phyloP scores from a whole-genome alignment of 2,329 filamentous ascomycete species.

The Didymosphaeria variabile region DNA sequence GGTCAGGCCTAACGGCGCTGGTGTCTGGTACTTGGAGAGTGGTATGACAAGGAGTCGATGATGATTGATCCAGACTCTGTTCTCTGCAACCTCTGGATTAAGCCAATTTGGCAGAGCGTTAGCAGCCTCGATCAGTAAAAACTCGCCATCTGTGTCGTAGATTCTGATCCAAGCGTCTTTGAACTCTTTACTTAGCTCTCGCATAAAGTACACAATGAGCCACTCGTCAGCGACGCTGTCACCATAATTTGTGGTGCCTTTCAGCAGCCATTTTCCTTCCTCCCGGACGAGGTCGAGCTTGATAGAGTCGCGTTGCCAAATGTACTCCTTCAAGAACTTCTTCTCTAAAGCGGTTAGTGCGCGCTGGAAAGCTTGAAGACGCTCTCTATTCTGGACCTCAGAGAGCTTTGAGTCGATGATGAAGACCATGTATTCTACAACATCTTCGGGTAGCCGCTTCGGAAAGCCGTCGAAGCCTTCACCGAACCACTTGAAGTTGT shows the following conservation, averaged over 20 bases:
- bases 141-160: conserved; percentile 91
- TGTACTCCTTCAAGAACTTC: conserved; percentile 79
- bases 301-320: conserved; percentile 92
- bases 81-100: conserved; percentile 86
- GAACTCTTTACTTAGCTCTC: conserved; percentile 78
- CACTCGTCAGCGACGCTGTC: conserved; percentile 98
- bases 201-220: conserved; percentile 90
- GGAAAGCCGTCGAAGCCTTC: conserved; percentile 72
- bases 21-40: conserved; percentile 45
- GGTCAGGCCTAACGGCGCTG: conserved; percentile 63
- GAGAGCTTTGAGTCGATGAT: conserved; percentile 67
- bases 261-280: conserved; percentile 69
- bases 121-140: conserved; percentile 92
- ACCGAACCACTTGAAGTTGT: conserved; percentile 72
- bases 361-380: conserved; percentile 77
- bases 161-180: conserved; percentile 82
- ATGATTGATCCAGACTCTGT: conserved; percentile 87
- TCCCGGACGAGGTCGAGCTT: conserved; percentile 69
- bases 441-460: conserved; percentile 79
- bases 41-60: conserved; percentile 80
- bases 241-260: conserved; percentile 84
- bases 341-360: conserved; percentile 70
- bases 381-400: conserved; percentile 66
- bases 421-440: conserved; percentile 84
- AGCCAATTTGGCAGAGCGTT: conserved; percentile 88